Evolutionary conservation across 371 early-diverging fungal genomes (phyloP), one percentile per base, ranked within the genome.

Genomic region (Mortierella sp.): DNA sequence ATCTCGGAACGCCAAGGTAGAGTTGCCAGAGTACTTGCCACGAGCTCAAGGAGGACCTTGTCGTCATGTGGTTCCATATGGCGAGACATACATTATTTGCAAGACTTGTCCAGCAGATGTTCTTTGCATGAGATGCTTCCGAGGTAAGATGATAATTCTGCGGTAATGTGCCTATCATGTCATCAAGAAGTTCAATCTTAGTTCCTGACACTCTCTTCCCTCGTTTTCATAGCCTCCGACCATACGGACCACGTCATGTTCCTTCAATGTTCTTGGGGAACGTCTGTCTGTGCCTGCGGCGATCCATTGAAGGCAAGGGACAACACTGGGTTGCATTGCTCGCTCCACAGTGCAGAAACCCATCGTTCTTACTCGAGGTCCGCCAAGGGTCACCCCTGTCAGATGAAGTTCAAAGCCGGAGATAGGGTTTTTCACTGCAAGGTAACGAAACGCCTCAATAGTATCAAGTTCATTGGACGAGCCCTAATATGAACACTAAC

Each of bases 231-330:
- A 72, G 76, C 76, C 3, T 68, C 76, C 1, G 69, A 64, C 19
- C 76, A 74, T 37, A 53, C 57, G 9, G 65, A 74, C 37, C 76
- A 74, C 34, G 58, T 63, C 22, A 67, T 74, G 76, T 74, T 60
- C 43, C 43, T 74, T 19, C 76, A 74, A 21, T 74, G 76, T 51
- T 74, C 76, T 8, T 74, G 76, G 76, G 76, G 69, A 4, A 57
- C 54, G 34, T 68, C 69, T 2, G 54, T 68, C n/a, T 74, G 76
- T 19, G 64, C 57, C 9, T 74, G 76, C 27, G 52, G 59, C 3
- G 68, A 67, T 19, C 37, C 39, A 4, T n/a, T 21, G 16, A 50
- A 43, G 29, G 39, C 56, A 12, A 67, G 67, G 41, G 24, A 41
- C n/a, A 59, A 39, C 16, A 41, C 59, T 22, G 51, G 47, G 3